Evolutionary conservation across 2,329 filamentous ascomycete genomes (phyloP), one percentile per base, ranked within the genome.

Genomic region (Ophiostoma populinum): DNA sequence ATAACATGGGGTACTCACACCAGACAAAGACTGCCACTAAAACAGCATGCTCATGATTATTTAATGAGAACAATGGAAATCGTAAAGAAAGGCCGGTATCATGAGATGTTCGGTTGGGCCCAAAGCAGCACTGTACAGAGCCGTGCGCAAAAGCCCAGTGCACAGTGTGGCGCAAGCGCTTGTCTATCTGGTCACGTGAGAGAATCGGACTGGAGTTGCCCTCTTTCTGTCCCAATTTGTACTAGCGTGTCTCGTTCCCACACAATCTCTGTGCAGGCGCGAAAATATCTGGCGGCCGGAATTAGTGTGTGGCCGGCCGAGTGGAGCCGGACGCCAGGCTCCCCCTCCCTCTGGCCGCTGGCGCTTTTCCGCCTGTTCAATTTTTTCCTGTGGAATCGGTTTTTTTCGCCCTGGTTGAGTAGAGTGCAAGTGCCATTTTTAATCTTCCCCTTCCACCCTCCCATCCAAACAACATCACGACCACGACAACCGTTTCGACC

Each of bases 161-260:
- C 25, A 38, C 32, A 10, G 31, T 38, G 20, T 24, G 13, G 15
- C 5, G 7, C 6, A 16, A 11, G 13, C 16, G 6, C 8, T 7
- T 9, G 22, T n/a, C 6, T 17, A 8, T 17, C 11, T 6, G n/a
- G 24, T 39, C 38, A 42, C 37, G 40, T 41, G 40, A 24, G 17
- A 2, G n/a, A 20, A 32, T 32, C 26, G 22, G 35, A 34, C 37
- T 30, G 34, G 41, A 41, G 43, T 40, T 45, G 42, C 43, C 43
- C 43, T 45, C 41, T 29, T 35, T 30, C 26, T 37, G 35, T 25
- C 41, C 37, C 7, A n/a, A 41, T 37, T 1, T 1, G 36, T 33
- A 13, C 32, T 43, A 43, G 41, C 31, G 13, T 29, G 1, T 2
- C n/a, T 16, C n/a, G 16, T 33, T 22, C 36, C 35, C 43, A 39